These are phyloP conservation scores for Lasiodiplodia sp. DNA, from an alignment of 2,329 filamentous ascomycete species.

Conservation along the genomic window DNA sequence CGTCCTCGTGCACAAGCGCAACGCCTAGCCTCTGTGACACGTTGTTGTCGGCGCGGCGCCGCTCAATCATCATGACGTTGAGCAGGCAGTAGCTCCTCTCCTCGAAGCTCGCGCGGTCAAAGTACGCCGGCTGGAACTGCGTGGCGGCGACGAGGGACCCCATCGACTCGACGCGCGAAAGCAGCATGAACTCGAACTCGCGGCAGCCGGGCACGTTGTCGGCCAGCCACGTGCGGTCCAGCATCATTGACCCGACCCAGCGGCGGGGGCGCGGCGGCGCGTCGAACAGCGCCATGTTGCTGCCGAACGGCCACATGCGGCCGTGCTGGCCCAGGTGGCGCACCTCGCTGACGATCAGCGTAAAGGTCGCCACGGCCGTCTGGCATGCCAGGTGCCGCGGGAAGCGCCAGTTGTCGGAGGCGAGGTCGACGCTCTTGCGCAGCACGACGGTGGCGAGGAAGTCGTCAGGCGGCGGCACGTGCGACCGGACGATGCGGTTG, in stretches of 20 bases:
- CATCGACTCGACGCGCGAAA: neutral
- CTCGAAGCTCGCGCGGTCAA: neutral
- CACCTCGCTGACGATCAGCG: neutral
- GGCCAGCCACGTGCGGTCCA: neutral
- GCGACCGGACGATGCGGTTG: neutral
- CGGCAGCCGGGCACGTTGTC: neutral
- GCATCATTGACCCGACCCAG: neutral
- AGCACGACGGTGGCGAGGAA: neutral
- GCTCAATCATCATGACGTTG: neutral
- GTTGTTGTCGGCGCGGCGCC: neutral
- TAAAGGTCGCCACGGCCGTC: neutral
- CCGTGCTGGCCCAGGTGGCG: neutral
- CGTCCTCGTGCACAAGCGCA: neutral
- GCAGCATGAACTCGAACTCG: neutral
- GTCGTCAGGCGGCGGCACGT: neutral
- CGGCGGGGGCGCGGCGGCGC: neutral
- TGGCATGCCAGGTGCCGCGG: neutral
- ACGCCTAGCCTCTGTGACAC: neutral
- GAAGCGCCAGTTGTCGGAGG: neutral
- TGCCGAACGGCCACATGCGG: accelerated
- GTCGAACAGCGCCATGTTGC: neutral
- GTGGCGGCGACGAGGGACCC: neutral
- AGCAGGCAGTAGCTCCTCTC: neutral
- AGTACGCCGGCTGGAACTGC: neutral
- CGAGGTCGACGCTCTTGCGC: neutral